Percentiles rank a stretch among this genome's conserved stretches.
These are phyloP conservation scores for Colletotrichum brevisporum DNA, from an alignment of 2,329 filamentous ascomycete species.

Conservation along the genomic window DNA sequence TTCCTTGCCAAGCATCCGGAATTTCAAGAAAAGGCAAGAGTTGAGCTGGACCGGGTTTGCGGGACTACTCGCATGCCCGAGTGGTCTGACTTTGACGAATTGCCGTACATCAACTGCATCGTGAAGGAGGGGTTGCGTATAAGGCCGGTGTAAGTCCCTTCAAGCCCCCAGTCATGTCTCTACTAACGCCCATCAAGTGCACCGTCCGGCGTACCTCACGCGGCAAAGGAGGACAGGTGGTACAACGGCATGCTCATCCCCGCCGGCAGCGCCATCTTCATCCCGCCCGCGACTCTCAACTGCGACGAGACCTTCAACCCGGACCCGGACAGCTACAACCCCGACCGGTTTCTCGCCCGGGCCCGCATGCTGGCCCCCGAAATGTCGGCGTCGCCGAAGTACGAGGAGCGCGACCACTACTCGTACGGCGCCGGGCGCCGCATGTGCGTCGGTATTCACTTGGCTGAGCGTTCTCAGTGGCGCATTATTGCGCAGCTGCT, in stretches of 20 bases:
- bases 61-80: constrained; percentile 53
- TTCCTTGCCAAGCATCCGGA: constrained; percentile 59
- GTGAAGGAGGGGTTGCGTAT: constrained; percentile 60
- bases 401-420: constrained; percentile 57
- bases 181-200: neutral
- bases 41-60: constrained; percentile 56
- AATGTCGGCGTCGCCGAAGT: constrained; percentile 45
- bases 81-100: constrained; percentile 52
- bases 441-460: constrained; percentile 63
- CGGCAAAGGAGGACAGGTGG: constrained; percentile 49
- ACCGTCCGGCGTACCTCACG: constrained; percentile 17
- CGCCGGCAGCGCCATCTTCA: constrained; percentile 53
- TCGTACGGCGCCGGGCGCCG: constrained; percentile 62
- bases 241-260: constrained; percentile 57
- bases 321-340: constrained; percentile 45
- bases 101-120: constrained; percentile 58
- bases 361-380: constrained; percentile 47
- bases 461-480: constrained; percentile 62
- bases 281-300: constrained; percentile 54
- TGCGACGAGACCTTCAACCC: constrained; percentile 44
- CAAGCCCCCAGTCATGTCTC: accelerated
- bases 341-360: constrained; percentile 44
- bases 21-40: constrained; percentile 56
- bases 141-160: constrained; percentile 50
- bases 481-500: constrained; percentile 55